Evolutionary conservation across 2,329 filamentous ascomycete species (phyloP).

Genomic region (Calonectria henricotiae): DNA sequence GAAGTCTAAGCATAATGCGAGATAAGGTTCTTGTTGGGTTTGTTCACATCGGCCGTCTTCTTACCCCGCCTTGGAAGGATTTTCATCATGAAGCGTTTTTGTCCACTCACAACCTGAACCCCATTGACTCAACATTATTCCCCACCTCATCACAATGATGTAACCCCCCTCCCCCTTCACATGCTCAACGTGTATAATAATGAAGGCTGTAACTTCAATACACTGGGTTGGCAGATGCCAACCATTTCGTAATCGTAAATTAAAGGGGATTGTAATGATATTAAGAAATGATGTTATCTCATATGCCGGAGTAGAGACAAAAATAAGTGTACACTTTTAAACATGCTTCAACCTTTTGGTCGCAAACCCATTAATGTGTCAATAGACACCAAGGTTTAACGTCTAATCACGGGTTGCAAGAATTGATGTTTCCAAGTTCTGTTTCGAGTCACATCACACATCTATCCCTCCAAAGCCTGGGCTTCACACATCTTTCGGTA

Average conservation of each 20-base stretch:
- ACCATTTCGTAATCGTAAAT: background rate
- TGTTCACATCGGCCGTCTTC: background rate
- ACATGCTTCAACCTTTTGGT: background rate
- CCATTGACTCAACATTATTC: too few relatives aligned
- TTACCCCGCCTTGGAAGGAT: background rate
- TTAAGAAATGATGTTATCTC: slow-evolving; percentile 5
- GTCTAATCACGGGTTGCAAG: background rate
- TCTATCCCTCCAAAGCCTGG: slow-evolving; percentile 56
- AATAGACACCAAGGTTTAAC: background rate
- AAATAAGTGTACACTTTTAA: background rate
- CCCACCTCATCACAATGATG: too few relatives aligned
- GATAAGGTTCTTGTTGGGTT: slow-evolving; percentile 1
- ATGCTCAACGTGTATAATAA: slow-evolving; percentile 35
- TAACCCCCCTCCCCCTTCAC: background rate
- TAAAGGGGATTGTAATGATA: background rate
- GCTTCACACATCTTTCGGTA: slow-evolving; percentile 69
- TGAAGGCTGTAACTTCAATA: too few relatives aligned
- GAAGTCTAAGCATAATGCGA: slow-evolving; percentile 6
- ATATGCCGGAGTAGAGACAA: background rate
- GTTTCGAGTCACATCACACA: background rate
- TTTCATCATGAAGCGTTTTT: background rate
- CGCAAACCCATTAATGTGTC: background rate
- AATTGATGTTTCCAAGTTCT: background rate
- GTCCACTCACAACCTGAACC: too few relatives aligned
- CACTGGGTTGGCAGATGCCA: background rate